Evolutionary conservation across 2,329 filamentous ascomycete genomes (phyloP).

Genomic region (Zasmidium angulare): DNA sequence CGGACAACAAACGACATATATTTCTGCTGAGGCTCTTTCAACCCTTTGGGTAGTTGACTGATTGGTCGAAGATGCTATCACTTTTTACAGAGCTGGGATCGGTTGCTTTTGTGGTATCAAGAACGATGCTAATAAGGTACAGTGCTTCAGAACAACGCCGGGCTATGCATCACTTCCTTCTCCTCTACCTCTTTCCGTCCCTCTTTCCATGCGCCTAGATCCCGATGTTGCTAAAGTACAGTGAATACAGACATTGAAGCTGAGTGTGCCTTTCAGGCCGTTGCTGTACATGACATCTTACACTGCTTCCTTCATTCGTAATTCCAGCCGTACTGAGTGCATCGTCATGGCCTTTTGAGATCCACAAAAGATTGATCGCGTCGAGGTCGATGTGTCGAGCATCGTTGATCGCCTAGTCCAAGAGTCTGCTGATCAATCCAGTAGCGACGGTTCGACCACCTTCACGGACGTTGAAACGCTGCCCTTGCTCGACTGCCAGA

Average conservation of each 20-base stretch:
- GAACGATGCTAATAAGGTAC: conserved; percentile 14
- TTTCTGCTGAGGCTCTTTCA: too few species aligned
- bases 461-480: conserved; percentile 98
- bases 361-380: conserved; percentile 1
- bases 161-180: conserved; percentile 17
- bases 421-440: conserved; percentile 40
- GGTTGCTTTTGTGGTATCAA: conserved; percentile 22
- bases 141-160: conserved; percentile 7
- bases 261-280: conserved; percentile 7
- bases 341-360: not conserved
- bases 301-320: not conserved
- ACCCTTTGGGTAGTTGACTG: too few species aligned
- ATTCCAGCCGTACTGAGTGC: not conserved
- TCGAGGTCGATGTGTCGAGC: not conserved
- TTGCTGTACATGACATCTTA: conserved; percentile 20
- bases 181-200: conserved; percentile 5
- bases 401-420: conserved; percentile 31
- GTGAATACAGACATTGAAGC: conserved; percentile 22
- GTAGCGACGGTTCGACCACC: conserved; percentile 66
- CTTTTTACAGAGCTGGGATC: conserved; percentile 21
- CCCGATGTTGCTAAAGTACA: conserved; percentile 14
- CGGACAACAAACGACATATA: not conserved
- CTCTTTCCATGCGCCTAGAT: not conserved
- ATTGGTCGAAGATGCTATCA: not conserved
- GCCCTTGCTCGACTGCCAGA: conserved; percentile 83